These are phyloP conservation scores for Priceomyces medius DNA, from an alignment of 805 yeast genomes.

Conservation along the genomic window DNA sequence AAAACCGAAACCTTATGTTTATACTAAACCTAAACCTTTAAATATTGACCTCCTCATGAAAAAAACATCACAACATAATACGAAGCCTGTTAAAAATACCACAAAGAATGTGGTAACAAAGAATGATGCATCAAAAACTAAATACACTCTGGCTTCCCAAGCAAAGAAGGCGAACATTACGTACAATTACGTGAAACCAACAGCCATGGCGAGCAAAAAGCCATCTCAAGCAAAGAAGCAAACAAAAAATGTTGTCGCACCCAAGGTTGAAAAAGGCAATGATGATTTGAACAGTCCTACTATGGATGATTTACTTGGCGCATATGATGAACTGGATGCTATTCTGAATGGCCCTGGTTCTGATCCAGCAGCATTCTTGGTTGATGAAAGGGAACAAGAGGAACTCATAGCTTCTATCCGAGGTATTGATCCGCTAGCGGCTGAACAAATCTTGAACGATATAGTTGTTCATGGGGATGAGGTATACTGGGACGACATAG, in stretches of 20 bases:
- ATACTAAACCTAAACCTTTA: constrained; percentile 40
- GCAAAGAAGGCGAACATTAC: constrained; percentile 29
- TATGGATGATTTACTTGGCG: constrained; percentile 23
- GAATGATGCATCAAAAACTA: constrained; percentile 5
- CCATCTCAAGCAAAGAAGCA: constrained; percentile 2
- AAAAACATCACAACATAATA: constrained; percentile 4
- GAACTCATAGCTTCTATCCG: constrained; percentile 44
- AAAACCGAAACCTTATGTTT: constrained; percentile 24
- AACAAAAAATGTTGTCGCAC: constrained; percentile 1
- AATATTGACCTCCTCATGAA: constrained; percentile 36
- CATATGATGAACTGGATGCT: constrained; percentile 16
- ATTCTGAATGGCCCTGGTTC: not conserved
- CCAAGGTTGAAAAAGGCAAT: constrained; percentile 6
- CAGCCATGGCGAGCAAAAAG: not conserved
- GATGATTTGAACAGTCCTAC: constrained; percentile 20
- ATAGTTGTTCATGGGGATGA: constrained; percentile 88
- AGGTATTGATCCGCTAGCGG: constrained; percentile 80
- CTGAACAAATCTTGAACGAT: constrained; percentile 81
- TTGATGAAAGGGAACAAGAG: constrained; percentile 31
- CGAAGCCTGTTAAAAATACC: not conserved
- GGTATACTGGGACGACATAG: constrained; percentile 93
- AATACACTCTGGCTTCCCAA: constrained; percentile 4
- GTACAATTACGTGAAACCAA: constrained; percentile 26
- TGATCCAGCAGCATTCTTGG: constrained; percentile 7
- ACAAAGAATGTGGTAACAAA: constrained; percentile 5